Percentiles rank a stretch among this genome's conserved stretches.
Evolutionary conservation across 78 protist species (phyloP).

Genomic region (Dictyostelium capitatum): DNA sequence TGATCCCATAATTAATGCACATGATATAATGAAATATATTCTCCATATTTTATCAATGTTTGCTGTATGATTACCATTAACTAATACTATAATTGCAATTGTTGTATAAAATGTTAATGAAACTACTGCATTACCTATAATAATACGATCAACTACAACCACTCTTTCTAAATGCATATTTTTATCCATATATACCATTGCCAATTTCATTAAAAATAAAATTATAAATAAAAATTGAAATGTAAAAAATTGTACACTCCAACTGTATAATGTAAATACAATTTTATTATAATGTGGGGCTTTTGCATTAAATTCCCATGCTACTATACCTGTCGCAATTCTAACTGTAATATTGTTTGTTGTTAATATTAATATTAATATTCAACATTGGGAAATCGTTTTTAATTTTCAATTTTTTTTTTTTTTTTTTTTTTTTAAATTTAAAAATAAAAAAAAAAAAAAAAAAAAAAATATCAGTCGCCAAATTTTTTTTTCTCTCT

Average conservation of each 20-base stretch:
- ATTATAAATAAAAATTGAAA: slow-evolving; percentile 32
- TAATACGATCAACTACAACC: slow-evolving; percentile 11
- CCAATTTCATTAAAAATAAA: slow-evolving; percentile 37
- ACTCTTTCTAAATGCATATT: slow-evolving; percentile 24
- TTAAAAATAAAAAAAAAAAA: background rate
- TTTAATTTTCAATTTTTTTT: too few species aligned
- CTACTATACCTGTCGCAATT: slow-evolving; percentile 10
- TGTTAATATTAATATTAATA: background rate
- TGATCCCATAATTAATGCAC: slow-evolving; percentile 2
- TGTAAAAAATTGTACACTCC: slow-evolving; percentile 8
- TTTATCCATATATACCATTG: slow-evolving; percentile 22
- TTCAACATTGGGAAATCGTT: too few species aligned
- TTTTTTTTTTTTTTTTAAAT: too few species aligned
- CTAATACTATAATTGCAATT: background rate
- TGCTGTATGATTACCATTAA: background rate
- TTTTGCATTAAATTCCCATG: slow-evolving; percentile 26
- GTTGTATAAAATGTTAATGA: slow-evolving; percentile 33
- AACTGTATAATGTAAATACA: background rate
- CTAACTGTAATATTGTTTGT: background rate
- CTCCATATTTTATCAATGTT: slow-evolving; percentile 28
- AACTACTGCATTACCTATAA: background rate
- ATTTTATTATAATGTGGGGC: slow-evolving; percentile 10
- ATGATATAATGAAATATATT: slow-evolving; percentile 11
- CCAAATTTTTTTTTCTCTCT: too few species aligned
- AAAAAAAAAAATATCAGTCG: background rate